These are phyloP conservation scores for Ulota crispa DNA, from an alignment of 225 moss, liverwort and hornwort genomes.

Conservation along the genomic window DNA sequence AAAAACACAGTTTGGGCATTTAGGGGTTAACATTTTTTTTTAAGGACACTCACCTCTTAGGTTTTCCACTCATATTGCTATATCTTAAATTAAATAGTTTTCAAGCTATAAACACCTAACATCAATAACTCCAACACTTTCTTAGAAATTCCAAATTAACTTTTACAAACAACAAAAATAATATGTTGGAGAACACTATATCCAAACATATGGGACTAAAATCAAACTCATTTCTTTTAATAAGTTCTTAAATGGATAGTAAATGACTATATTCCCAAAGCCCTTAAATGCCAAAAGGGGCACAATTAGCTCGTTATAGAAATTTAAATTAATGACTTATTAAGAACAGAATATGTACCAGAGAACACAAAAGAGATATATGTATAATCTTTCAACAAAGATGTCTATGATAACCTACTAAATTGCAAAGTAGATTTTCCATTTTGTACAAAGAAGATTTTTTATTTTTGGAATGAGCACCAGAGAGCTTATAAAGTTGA, in stretches of 20 bases:
- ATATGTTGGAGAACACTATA: neutral
- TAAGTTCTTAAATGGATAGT: no score
- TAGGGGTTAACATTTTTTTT: neutral
- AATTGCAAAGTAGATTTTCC: no score
- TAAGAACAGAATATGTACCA: neutral
- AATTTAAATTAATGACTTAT: neutral
- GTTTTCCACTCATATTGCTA: neutral
- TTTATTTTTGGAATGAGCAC: no score
- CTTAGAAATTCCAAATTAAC: neutral
- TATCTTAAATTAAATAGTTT: fast-evolving
- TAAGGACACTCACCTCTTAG: no score
- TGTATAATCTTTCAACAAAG: neutral
- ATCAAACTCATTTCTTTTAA: no score
- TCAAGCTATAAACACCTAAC: neutral
- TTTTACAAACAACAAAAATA: neutral
- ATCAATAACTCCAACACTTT: neutral
- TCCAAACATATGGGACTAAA: neutral
- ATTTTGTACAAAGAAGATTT: no score
- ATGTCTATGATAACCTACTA: no score
- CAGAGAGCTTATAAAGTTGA: no score
- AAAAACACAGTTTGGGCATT: no score
- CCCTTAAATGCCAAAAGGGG: neutral
- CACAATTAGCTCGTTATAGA: neutral
- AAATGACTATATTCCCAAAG: no score
- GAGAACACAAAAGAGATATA: neutral